These are phyloP conservation scores for Suillus plorans DNA, from an alignment of 768 basidiomycete species.

Conservation along the genomic window DNA sequence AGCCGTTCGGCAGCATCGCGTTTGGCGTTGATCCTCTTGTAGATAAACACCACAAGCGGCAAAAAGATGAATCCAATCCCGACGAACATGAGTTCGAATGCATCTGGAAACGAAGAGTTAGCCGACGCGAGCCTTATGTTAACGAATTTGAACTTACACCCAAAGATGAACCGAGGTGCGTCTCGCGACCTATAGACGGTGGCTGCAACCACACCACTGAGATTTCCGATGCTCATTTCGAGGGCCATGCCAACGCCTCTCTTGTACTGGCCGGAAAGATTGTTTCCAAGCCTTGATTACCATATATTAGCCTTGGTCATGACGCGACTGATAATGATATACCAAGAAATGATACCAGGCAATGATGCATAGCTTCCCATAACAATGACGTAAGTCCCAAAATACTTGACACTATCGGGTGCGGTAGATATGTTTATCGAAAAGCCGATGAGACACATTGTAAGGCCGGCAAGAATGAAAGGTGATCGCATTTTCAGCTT, in stretches of 20 bases:
- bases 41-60: slow-evolving; percentile 47
- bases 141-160: slow-evolving; percentile 41
- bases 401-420: slow-evolving; percentile 58
- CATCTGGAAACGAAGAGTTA: slow-evolving; percentile 39
- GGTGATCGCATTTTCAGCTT: slow-evolving; percentile 51
- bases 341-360: slow-evolving; percentile 67
- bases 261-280: slow-evolving; percentile 57
- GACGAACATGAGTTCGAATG: slow-evolving; percentile 65
- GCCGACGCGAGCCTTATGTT: neutral
- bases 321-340: slow-evolving; percentile 8
- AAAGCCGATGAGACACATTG: slow-evolving; percentile 55
- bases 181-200: slow-evolving; percentile 62
- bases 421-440: slow-evolving; percentile 57
- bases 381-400: slow-evolving; percentile 67
- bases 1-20: slow-evolving; percentile 38
- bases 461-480: slow-evolving; percentile 52
- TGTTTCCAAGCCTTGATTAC: slow-evolving; percentile 8
- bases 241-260: slow-evolving; percentile 67
- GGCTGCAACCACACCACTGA: slow-evolving; percentile 58
- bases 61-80: slow-evolving; percentile 58
- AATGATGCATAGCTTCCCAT: slow-evolving; percentile 60
- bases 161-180: slow-evolving; percentile 56
- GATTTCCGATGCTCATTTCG: slow-evolving; percentile 67
- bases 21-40: slow-evolving; percentile 54
- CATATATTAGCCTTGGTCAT: neutral